Evolutionary conservation across 1,284 basidiomycete species (phyloP).

Genomic region (Pterulicium gracile): DNA sequence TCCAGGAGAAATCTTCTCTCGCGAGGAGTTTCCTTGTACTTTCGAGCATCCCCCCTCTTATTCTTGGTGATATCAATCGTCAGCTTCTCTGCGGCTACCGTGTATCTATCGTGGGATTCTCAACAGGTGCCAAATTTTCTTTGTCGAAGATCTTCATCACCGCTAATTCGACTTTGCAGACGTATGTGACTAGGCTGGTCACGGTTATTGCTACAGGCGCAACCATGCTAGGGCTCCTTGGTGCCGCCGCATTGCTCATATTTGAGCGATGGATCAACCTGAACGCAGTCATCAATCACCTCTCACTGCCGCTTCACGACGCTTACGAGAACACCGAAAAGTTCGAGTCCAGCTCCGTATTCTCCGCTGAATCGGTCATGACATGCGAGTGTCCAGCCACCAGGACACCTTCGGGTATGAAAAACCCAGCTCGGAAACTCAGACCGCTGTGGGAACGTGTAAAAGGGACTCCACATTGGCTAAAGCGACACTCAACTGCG

Average conservation of each 20-base stretch:
- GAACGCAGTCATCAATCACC: neutral
- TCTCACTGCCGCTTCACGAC: neutral
- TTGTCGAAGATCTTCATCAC: neutral
- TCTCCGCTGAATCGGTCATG: no score
- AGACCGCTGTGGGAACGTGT: no score
- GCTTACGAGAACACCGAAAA: neutral
- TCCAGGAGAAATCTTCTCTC: constrained; percentile 36
- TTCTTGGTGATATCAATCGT: constrained; percentile 49
- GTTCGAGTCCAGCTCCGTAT: neutral
- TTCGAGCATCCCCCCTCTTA: constrained; percentile 14
- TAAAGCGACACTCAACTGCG: no score
- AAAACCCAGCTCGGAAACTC: no score
- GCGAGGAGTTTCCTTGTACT: constrained; percentile 2
- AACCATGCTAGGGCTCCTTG: neutral
- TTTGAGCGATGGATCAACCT: neutral
- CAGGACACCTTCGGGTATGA: neutral
- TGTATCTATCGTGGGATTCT: constrained; percentile 41
- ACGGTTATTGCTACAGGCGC: neutral
- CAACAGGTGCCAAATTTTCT: constrained; percentile 23
- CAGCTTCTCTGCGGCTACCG: constrained; percentile 44
- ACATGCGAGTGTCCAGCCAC: no score
- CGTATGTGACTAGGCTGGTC: neutral
- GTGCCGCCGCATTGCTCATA: neutral
- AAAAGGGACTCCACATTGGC: no score
- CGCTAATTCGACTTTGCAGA: neutral